phyloP scores from a whole-genome alignment of 1,284 basidiomycete genomes.

The Meira nashicola region DNA sequence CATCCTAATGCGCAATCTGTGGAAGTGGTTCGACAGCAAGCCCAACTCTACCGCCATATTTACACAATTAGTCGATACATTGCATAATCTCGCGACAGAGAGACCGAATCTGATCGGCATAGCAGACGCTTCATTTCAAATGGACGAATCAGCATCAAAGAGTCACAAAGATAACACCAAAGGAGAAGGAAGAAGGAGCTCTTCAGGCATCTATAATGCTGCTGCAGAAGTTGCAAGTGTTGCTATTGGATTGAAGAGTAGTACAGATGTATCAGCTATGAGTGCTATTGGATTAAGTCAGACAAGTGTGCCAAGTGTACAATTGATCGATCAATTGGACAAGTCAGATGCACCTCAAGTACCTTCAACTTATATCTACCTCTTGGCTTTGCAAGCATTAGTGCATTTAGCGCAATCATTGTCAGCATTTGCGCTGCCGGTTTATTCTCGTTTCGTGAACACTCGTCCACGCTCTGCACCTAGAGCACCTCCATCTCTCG shows the following conservation, averaged over 20 bases:
- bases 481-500: slow-evolving; percentile 69
- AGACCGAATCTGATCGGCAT: slow-evolving; percentile 13
- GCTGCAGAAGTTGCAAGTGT: slow-evolving; percentile 41
- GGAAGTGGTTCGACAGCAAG: slow-evolving; percentile 39
- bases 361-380: slow-evolving; percentile 85
- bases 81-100: slow-evolving; percentile 24
- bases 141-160: slow-evolving; percentile 15
- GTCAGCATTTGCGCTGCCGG: slow-evolving; percentile 65
- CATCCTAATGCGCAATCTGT: slow-evolving; percentile 40
- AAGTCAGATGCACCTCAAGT: slow-evolving; percentile 84
- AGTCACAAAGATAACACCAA: not conserved
- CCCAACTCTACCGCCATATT: slow-evolving; percentile 29
- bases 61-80: slow-evolving; percentile 30
- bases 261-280: not conserved
- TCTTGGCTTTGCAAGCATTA: slow-evolving; percentile 82
- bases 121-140: slow-evolving; percentile 15
- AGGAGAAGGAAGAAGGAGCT: slow-evolving; percentile 20
- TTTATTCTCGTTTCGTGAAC: slow-evolving; percentile 62
- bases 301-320: slow-evolving; percentile 35
- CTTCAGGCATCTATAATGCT: slow-evolving; percentile 41
- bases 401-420: slow-evolving; percentile 83
- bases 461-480: slow-evolving; percentile 63
- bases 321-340: slow-evolving; percentile 50
- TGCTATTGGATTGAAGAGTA: not conserved
- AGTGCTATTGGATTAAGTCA: slow-evolving; percentile 16